phyloP scores from a whole-genome alignment of 2,329 filamentous ascomycete genomes.

The Incumbomyces lentus region DNA sequence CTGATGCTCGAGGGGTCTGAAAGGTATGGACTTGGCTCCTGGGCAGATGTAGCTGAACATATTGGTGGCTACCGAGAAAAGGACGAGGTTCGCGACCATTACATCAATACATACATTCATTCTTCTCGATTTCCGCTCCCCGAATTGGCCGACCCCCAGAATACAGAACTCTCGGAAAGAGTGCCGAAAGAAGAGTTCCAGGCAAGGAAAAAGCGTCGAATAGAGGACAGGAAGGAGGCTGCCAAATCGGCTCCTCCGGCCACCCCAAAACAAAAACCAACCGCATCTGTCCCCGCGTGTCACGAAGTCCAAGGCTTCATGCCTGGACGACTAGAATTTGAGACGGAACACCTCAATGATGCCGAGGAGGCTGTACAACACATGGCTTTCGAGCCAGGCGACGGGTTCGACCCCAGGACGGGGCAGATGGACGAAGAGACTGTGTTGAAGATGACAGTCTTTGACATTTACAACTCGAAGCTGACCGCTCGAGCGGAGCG shows the following conservation, averaged over 20 bases:
- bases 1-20: slow-evolving; percentile 86
- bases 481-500: slow-evolving; percentile 83
- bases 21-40: slow-evolving; percentile 90
- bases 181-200: slow-evolving; percentile 91
- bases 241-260: slow-evolving; percentile 74
- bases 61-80: slow-evolving; percentile 91
- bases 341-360: slow-evolving; percentile 95
- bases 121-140: slow-evolving; percentile 78
- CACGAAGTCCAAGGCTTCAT: slow-evolving; percentile 98
- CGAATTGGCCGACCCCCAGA: slow-evolving; percentile 69
- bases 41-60: slow-evolving; percentile 96
- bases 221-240: slow-evolving; percentile 81
- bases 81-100: slow-evolving; percentile 92
- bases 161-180: slow-evolving; percentile 65
- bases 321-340: slow-evolving; percentile 93
- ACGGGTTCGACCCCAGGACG: slow-evolving; percentile 75
- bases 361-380: slow-evolving; percentile 96
- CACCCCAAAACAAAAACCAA: slow-evolving; percentile 89
- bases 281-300: slow-evolving; percentile 86
- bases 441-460: slow-evolving; percentile 93
- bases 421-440: slow-evolving; percentile 89
- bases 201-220: slow-evolving; percentile 78
- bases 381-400: slow-evolving; percentile 95
- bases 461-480: slow-evolving; percentile 94
- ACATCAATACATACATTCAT: slow-evolving; percentile 76